Conservation (phyloP, 2,329 filamentous ascomycete genomes). For the Basipetospora chlamydospora region DNA sequence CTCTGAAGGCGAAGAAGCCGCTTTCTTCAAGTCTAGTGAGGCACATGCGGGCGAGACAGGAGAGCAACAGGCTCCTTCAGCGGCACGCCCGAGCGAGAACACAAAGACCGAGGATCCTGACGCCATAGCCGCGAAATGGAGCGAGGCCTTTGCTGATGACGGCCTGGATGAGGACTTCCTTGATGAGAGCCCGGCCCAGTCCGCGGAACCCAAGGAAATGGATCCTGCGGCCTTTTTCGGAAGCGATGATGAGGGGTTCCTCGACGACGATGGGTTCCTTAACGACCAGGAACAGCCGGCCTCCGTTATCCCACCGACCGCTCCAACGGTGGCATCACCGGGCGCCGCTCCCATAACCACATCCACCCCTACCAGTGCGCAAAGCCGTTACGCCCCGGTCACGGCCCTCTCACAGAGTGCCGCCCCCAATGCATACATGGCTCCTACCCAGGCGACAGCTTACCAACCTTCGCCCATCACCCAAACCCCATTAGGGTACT, state of each 20-base stretch:
- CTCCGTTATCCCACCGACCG: background rate
- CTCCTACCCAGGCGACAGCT: slow-evolving; percentile 9
- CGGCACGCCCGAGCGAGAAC: no score
- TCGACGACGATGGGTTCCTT: slow-evolving; percentile 71
- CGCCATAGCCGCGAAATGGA: slow-evolving; percentile 61
- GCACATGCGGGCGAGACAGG: no score
- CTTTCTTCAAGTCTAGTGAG: no score
- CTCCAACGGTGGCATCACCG: no score
- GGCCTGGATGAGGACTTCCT: slow-evolving; percentile 57
- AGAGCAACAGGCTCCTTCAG: no score
- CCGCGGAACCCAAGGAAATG: slow-evolving; percentile 25
- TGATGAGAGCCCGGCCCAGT: slow-evolving; percentile 34
- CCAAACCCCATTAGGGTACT: slow-evolving; percentile 10
- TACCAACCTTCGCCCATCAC: slow-evolving; percentile 9
- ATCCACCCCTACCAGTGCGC: background rate
- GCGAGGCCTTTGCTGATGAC: slow-evolving; percentile 62
- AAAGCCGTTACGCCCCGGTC: slow-evolving; percentile 10
- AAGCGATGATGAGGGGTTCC: slow-evolving; percentile 74
- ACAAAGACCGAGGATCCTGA: slow-evolving; percentile 35
- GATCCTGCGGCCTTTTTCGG: slow-evolving; percentile 56
- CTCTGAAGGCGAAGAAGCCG: background rate
- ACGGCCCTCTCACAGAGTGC: slow-evolving; percentile 8
- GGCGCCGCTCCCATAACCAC: no score
- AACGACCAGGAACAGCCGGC: slow-evolving; percentile 23
- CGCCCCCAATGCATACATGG: slow-evolving; percentile 4